These are phyloP conservation scores for Stephania japonica DNA, from an alignment of 164 flowering plant species.

Conservation along the genomic window DNA sequence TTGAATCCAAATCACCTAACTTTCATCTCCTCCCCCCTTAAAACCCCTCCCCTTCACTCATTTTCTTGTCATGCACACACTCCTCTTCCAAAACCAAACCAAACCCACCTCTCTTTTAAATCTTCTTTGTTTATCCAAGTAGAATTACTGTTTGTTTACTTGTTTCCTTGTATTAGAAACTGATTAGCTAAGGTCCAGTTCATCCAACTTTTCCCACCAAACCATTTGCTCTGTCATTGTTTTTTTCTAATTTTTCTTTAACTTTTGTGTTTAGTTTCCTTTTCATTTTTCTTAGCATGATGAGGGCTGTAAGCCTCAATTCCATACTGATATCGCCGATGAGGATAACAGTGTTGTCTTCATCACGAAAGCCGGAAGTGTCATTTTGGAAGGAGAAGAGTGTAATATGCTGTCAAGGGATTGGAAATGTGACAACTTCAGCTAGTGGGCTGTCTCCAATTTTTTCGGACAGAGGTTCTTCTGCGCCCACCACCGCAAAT, in stretches of 20 bases:
- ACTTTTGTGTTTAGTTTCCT: not conserved
- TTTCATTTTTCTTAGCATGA: slow-evolving; percentile 10
- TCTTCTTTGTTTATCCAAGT: slow-evolving; percentile 8
- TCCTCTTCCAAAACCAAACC: slow-evolving; percentile 19
- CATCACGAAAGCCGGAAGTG: not conserved
- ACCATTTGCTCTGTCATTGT: slow-evolving; percentile 9
- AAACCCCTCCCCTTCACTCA: slow-evolving; percentile 23
- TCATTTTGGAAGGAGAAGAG: slow-evolving; percentile 20
- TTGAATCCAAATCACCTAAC: slow-evolving; percentile 31
- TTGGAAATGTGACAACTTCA: slow-evolving; percentile 34
- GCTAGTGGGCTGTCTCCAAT: slow-evolving; percentile 31
- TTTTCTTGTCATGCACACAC: slow-evolving; percentile 6
- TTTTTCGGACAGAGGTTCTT: slow-evolving; percentile 24
- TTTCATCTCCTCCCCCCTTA: slow-evolving; percentile 39
- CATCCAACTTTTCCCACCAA: slow-evolving; percentile 28
- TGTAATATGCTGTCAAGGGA: slow-evolving; percentile 36
- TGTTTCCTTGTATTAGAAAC: slow-evolving; percentile 27
- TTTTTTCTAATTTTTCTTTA: slow-evolving; percentile 10
- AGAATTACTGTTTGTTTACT: slow-evolving; percentile 42
- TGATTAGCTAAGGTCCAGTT: slow-evolving; percentile 29
- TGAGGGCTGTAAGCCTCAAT: slow-evolving; percentile 49
- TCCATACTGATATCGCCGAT: slow-evolving; percentile 15
- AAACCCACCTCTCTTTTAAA: slow-evolving; percentile 18
- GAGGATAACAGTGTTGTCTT: not conserved
- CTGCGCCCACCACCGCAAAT: not conserved